phyloP scores from a whole-genome alignment of 257 asterid genomes.

The Primulina eburnea region DNA sequence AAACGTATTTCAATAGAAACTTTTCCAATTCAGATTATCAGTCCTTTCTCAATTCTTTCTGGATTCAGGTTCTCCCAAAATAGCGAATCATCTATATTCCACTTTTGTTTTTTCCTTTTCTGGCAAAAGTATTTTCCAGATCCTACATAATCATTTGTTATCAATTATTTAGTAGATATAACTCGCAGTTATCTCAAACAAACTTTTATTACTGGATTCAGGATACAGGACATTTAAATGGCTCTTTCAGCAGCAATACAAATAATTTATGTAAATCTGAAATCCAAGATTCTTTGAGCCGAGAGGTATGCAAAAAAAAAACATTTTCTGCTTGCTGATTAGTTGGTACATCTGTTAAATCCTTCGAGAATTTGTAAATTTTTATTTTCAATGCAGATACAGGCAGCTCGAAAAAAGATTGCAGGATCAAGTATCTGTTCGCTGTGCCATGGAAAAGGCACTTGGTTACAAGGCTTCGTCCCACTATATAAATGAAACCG shows the following conservation, averaged over 20 bases:
- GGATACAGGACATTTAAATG: slow-evolving; percentile 43
- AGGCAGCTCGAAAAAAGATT: slow-evolving; percentile 73
- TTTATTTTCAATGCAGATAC: slow-evolving; percentile 46
- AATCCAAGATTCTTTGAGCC: slow-evolving; percentile 67
- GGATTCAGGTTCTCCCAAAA: neutral
- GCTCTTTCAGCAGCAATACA: slow-evolving; percentile 38
- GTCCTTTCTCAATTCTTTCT: neutral
- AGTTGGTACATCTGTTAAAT: neutral
- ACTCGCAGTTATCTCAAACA: neutral
- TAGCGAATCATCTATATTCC: too few relatives aligned
- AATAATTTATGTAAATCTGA: slow-evolving; percentile 51
- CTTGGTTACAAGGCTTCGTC: slow-evolving; percentile 70
- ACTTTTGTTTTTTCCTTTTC: neutral
- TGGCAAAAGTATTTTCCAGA: too few relatives aligned
- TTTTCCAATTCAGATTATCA: neutral
- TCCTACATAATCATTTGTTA: neutral
- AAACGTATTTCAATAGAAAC: neutral
- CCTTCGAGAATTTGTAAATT: neutral
- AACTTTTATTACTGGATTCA: slow-evolving; percentile 27
- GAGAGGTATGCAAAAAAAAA: slow-evolving; percentile 54
- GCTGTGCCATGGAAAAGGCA: slow-evolving; percentile 81
- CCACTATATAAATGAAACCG: slow-evolving; percentile 35
- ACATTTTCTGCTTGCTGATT: neutral
- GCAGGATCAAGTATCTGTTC: slow-evolving; percentile 77
- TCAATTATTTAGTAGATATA: neutral